Percentiles rank a stretch among this genome's conserved stretches.
These are phyloP conservation scores for Exophiala spinifera DNA, from an alignment of 2,329 filamentous ascomycete genomes.

Conservation along the genomic window DNA sequence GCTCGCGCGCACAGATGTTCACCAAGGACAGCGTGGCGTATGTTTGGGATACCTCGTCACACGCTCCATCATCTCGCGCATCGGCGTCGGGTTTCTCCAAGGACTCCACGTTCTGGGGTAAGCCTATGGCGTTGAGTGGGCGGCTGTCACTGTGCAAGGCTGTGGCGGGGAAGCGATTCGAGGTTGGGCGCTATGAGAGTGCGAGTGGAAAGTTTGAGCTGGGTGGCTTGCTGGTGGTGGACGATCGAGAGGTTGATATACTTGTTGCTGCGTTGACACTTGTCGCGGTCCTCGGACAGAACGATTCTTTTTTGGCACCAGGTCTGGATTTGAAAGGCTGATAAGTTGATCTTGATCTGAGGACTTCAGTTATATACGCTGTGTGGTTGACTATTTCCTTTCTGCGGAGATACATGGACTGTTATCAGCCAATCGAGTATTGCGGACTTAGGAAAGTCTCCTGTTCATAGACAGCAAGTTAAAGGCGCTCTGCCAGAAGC, in stretches of 20 bases:
- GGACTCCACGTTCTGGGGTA: too few relatives aligned
- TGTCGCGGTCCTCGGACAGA: neutral
- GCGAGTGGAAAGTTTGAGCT: neutral
- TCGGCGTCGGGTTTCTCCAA: too few relatives aligned
- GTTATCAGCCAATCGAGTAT: too few relatives aligned
- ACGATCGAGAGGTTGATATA: neutral
- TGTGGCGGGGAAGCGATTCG: neutral
- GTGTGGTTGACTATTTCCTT: too few relatives aligned
- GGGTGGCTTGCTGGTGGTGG: neutral
- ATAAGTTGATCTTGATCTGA: too few relatives aligned
- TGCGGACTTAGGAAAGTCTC: too few relatives aligned
- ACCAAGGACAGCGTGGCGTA: neutral
- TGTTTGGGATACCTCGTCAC: neutral
- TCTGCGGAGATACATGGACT: too few relatives aligned
- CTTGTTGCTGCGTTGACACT: neutral
- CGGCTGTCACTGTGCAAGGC: neutral
- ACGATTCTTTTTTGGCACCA: neutral
- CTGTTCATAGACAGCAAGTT: too few relatives aligned
- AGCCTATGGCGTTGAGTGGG: too few relatives aligned
- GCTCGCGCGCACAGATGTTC: neutral
- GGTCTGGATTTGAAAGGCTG: constrained; percentile 3
- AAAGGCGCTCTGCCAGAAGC: too few relatives aligned
- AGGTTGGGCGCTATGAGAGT: neutral
- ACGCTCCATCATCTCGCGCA: neutral
- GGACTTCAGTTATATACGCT: too few relatives aligned